Evolutionary conservation across 2,329 filamentous ascomycete species (phyloP).

Genomic region (Volutella citrinella): DNA sequence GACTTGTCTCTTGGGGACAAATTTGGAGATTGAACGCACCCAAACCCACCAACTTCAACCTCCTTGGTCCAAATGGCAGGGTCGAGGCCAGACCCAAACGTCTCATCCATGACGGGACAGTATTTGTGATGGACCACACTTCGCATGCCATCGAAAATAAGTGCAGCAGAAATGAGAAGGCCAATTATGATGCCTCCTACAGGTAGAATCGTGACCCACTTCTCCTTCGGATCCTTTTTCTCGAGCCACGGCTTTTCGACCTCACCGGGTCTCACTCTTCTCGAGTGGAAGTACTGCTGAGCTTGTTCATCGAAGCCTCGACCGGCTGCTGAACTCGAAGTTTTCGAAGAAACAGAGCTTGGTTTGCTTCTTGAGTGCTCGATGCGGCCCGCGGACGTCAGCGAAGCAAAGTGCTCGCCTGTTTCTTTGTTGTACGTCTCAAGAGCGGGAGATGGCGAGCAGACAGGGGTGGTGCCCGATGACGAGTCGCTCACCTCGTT

Average conservation of each 20-base stretch:
- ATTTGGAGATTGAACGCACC: too few species aligned
- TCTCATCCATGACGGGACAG: slow-evolving; percentile 64
- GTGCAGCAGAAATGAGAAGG: slow-evolving; percentile 62
- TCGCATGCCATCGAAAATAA: slow-evolving; percentile 72
- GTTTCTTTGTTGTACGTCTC: slow-evolving; percentile 28
- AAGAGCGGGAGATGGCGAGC: background rate
- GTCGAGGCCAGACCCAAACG: slow-evolving; percentile 59
- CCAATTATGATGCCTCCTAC: slow-evolving; percentile 69
- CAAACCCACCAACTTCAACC: slow-evolving; percentile 71
- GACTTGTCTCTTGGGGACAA: too few species aligned
- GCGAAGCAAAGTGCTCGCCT: background rate
- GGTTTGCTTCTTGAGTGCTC: slow-evolving; percentile 23
- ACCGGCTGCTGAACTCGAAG: slow-evolving; percentile 32
- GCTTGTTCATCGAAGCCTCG: slow-evolving; percentile 35
- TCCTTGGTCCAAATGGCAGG: slow-evolving; percentile 69
- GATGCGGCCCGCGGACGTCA: slow-evolving; percentile 25
- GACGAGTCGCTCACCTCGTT: background rate
- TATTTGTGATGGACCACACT: slow-evolving; percentile 74
- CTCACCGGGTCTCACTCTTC: slow-evolving; percentile 68
- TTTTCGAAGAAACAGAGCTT: slow-evolving; percentile 44
- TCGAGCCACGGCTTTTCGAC: slow-evolving; percentile 74
- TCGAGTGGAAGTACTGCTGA: slow-evolving; percentile 68
- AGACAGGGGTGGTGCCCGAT: background rate
- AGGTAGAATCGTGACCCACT: slow-evolving; percentile 82
- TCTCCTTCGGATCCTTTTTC: slow-evolving; percentile 74